Conservation (phyloP, 495 filamentous ascomycete species). For the Cladorrhinum samala region DNA sequence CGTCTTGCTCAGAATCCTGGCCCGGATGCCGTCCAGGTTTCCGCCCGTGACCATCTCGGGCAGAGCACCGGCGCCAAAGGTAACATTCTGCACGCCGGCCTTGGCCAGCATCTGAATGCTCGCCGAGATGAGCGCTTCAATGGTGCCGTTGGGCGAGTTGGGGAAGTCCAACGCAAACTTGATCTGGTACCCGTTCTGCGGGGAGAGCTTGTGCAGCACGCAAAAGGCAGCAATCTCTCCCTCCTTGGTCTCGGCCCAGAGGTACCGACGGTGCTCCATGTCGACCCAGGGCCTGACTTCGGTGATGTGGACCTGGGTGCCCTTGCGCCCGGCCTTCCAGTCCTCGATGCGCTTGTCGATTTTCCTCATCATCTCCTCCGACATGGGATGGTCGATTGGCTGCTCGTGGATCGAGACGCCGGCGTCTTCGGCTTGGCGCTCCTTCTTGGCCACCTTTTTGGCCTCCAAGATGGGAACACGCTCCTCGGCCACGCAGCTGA, state of each 20-base stretch:
- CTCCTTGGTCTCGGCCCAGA: conserved; percentile 62
- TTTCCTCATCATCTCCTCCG: conserved; percentile 56
- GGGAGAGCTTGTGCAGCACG: conserved; percentile 66
- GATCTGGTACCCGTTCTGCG: conserved; percentile 74
- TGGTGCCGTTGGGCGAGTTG: conserved; percentile 66
- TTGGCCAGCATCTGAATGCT: conserved; percentile 64
- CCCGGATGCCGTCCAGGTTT: conserved; percentile 65
- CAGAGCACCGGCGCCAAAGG: conserved; percentile 73
- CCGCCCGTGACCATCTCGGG: conserved; percentile 61
- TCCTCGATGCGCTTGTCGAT: conserved; percentile 66
- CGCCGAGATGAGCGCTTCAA: conserved; percentile 70
- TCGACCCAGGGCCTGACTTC: conserved; percentile 80
- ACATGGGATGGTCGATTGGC: conserved; percentile 51
- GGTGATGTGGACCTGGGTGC: conserved; percentile 77
- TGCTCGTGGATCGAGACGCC: conserved; percentile 67
- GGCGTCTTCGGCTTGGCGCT: conserved; percentile 68
- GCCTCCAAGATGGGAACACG: conserved; percentile 66
- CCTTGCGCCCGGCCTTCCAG: conserved; percentile 74
- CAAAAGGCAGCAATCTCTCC: conserved; percentile 67
- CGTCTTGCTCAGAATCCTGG: conserved; percentile 66
- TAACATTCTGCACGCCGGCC: conserved; percentile 58
- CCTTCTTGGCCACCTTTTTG: conserved; percentile 54
- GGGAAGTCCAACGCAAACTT: conserved; percentile 87
- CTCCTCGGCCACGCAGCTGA: conserved; percentile 80
- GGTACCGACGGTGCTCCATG: conserved; percentile 69